These are phyloP conservation scores for Chrysoporthe deuterocubensis DNA, from an alignment of 2,329 filamentous ascomycete species.

Conservation along the genomic window DNA sequence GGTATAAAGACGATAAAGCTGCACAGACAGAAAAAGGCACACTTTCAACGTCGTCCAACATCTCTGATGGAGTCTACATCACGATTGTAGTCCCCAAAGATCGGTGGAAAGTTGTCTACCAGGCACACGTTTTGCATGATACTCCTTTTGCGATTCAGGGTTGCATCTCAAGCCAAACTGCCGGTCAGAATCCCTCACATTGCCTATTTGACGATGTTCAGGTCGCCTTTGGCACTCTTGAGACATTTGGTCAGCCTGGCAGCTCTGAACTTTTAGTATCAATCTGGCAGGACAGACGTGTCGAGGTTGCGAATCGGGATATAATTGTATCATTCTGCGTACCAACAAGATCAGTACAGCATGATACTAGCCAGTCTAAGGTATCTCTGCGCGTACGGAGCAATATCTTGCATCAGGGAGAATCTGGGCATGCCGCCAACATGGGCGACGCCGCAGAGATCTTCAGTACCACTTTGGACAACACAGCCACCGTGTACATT, in stretches of 20 bases:
- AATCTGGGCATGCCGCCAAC: slow-evolving; percentile 31
- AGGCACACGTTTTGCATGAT: slow-evolving; percentile 26
- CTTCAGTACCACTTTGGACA: slow-evolving; percentile 38
- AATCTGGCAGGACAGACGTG: slow-evolving; percentile 41
- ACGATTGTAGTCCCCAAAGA: slow-evolving; percentile 42
- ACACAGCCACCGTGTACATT: slow-evolving; percentile 41
- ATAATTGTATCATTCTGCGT: slow-evolving; percentile 49
- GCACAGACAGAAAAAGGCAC: slow-evolving; percentile 31
- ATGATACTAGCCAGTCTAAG: slow-evolving; percentile 37
- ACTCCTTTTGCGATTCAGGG: slow-evolving; percentile 25
- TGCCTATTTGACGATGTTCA: slow-evolving; percentile 47
- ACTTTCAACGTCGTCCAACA: slow-evolving; percentile 43
- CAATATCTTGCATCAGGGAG: slow-evolving; percentile 32
- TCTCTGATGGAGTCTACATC: slow-evolving; percentile 43
- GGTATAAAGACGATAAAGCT: slow-evolving; percentile 34
- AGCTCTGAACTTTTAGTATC: slow-evolving; percentile 37
- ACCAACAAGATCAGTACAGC: slow-evolving; percentile 41
- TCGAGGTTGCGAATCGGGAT: slow-evolving; percentile 44
- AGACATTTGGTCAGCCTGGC: slow-evolving; percentile 32
- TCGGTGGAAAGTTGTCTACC: slow-evolving; percentile 36
- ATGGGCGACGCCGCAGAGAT: slow-evolving; percentile 38
- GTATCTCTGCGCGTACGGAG: slow-evolving; percentile 41
- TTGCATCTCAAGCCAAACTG: slow-evolving; percentile 25
- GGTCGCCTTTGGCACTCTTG: slow-evolving; percentile 45
- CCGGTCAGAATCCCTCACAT: slow-evolving; percentile 35